Evolutionary conservation across 2,329 filamentous ascomycete genomes (phyloP).

Genomic region (Alternaria sp.): DNA sequence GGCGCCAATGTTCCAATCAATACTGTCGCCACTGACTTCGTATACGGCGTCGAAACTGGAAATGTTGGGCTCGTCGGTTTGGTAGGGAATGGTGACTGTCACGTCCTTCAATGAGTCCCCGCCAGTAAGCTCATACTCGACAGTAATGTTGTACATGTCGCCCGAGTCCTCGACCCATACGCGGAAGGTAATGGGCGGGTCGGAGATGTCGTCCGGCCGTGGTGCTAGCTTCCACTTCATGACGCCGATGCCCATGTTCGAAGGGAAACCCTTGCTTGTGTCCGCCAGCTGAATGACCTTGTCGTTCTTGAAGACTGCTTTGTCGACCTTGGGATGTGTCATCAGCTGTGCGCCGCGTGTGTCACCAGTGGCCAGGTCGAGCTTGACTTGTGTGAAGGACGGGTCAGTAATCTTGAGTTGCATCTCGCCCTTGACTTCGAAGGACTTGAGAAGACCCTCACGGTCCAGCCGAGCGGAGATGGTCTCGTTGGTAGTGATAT

Average conservation of each 20-base stretch:
- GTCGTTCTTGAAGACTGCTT: constrained; percentile 80
- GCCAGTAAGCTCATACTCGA: constrained; percentile 94
- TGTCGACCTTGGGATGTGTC: constrained; percentile 96
- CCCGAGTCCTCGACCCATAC: constrained; percentile 95
- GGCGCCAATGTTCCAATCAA: constrained; percentile 92
- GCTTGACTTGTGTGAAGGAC: constrained; percentile 88
- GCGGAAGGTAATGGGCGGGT: constrained; percentile 93
- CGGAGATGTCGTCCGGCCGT: constrained; percentile 78
- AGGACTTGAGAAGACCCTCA: constrained; percentile 84
- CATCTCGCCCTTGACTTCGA: constrained; percentile 90
- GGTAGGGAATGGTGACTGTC: constrained; percentile 85
- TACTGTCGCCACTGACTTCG: constrained; percentile 87
- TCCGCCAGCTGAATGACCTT: constrained; percentile 93
- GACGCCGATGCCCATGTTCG: constrained; percentile 92
- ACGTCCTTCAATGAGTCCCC: constrained; percentile 83
- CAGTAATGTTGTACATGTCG: constrained; percentile 84
- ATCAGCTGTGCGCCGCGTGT: constrained; percentile 89
- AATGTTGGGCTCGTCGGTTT: constrained; percentile 82
- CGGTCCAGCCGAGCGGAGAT: constrained; percentile 88
- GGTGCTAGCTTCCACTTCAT: constrained; percentile 90
- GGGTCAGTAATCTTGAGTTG: constrained; percentile 90
- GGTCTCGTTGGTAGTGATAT: constrained; percentile 86
- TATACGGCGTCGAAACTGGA: constrained; percentile 95
- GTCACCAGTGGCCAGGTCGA: constrained; percentile 77
- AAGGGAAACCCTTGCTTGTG: constrained; percentile 84